phyloP scores from a whole-genome alignment of 2,329 filamentous ascomycete genomes.

The Onygenales sp. region DNA sequence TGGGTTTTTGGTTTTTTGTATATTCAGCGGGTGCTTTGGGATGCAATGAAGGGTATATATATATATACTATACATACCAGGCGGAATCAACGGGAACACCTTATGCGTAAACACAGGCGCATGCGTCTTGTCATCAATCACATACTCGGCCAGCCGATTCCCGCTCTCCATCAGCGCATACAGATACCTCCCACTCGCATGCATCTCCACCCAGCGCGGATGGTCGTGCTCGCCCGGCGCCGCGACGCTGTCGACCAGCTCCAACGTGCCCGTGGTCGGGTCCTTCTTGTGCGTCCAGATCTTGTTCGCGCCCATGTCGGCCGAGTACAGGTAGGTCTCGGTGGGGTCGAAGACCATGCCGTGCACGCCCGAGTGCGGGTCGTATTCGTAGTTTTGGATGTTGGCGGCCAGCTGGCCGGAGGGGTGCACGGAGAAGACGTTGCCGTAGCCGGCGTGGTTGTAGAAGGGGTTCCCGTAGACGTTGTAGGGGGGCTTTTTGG shows the following conservation, averaged over 20 bases:
- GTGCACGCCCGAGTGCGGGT: conserved; percentile 37
- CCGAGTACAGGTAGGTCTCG: conserved; percentile 38
- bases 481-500: conserved; percentile 64
- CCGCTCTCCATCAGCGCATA: conserved; percentile 88
- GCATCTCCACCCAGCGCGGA: conserved; percentile 80
- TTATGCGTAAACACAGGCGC: conserved; percentile 70
- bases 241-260: conserved; percentile 61
- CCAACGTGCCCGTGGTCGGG: conserved; percentile 49
- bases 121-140: conserved; percentile 63
- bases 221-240: conserved; percentile 65
- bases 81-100: conserved; percentile 69
- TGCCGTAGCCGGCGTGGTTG: conserved; percentile 70
- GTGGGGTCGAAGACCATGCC: conserved; percentile 39
- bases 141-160: conserved; percentile 72
- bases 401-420: conserved; percentile 32
- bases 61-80: conserved; percentile 6
- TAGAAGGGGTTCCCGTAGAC: conserved; percentile 92
- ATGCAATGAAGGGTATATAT: neutral
- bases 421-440: conserved; percentile 47
- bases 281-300: conserved; percentile 77
- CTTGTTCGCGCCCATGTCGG: conserved; percentile 39
- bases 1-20: neutral
- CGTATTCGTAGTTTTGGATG: conserved; percentile 39
- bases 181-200: conserved; percentile 66
- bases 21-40: neutral